Evolutionary conservation across 352 stramenopile species (phyloP).

Genomic region (Saprolegnia parasitica): DNA sequence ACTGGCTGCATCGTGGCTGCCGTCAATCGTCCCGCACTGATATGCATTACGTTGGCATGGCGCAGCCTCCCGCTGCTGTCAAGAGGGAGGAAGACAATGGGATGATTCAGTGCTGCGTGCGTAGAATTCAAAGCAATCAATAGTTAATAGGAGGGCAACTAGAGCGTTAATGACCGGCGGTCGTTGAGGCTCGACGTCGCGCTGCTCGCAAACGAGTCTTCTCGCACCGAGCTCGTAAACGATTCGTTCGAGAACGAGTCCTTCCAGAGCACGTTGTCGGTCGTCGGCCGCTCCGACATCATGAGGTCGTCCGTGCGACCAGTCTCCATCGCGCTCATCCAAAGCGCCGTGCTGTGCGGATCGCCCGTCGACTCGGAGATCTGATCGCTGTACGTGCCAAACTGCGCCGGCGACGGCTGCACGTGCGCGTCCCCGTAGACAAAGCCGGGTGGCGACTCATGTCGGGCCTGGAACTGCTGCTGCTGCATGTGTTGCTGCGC

Average conservation of each 20-base stretch:
- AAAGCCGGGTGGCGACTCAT: not conserved
- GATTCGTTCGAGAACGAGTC: conserved; percentile 15
- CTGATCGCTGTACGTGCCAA: conserved; percentile 12
- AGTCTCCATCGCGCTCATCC: conserved; percentile 12
- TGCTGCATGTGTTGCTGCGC: not conserved
- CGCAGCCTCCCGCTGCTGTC: too few species aligned
- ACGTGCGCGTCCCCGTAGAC: not conserved
- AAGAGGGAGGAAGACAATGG: too few species aligned
- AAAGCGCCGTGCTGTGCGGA: conserved; percentile 1
- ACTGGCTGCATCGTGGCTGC: too few species aligned
- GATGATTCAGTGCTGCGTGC: too few species aligned
- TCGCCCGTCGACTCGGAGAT: conserved; percentile 9
- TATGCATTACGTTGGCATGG: too few species aligned
- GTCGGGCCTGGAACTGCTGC: not conserved
- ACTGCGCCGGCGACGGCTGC: not conserved
- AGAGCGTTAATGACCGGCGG: conserved; percentile 11
- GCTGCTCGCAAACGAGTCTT: conserved; percentile 15
- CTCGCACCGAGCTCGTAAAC: not conserved
- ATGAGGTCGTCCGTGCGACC: conserved; percentile 5
- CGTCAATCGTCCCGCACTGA: too few species aligned
- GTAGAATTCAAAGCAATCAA: too few species aligned
- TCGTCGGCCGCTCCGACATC: conserved; percentile 7
- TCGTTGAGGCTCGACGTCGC: conserved; percentile 1
- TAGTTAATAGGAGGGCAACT: not conserved
- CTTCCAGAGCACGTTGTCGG: conserved; percentile 14